Base-by-base conservation (phyloP, 768 basidiomycete genomes). In the Pulveroboletus sp. region DNA sequence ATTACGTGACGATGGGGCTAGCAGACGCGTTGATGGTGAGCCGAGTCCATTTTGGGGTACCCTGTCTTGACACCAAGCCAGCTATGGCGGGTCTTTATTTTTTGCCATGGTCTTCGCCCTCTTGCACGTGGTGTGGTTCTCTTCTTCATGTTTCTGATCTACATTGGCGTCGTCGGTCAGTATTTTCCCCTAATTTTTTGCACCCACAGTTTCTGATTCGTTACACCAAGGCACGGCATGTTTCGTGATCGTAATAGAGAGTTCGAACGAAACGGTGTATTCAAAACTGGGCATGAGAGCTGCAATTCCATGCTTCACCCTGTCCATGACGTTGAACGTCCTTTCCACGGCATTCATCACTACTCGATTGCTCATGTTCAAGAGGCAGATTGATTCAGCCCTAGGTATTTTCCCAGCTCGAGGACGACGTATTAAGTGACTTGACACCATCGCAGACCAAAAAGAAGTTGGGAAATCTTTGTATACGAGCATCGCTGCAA, bases 1-100 rank as follows among this genome's bases (percentile, higher is more conserved):
- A 20, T 12, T 7, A 12, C 17, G 10, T 41, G 24, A 41, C 40
- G n/a, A 41, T 36, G 32, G 41, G 39, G 47, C 16, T 41, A 8
- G 24, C 47, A 20, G 40, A 48, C n/a, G 33, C 24, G 16, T 12
- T 48, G 14, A 23, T 48, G 31, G 47, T 41, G 33, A 20, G 33
- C 20, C 23, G 27, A 10, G 33, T 8, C 20, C 13, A 11, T 20
- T n/a, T 36, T 11, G 1, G 16, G 21, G 1, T 41, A 4, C 17
- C 8, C 29, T 47, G 10, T 35, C 24, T 12, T 6, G 20, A 20
- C 6, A 23, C 6, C 7, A 6, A 13, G 14, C 10, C 25, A 47
- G 47, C 12, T 47, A 20, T 47, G 46, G 46, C 39, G 46, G 9
- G 29, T 47, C 8, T 16, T 33, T 10, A 10, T 47, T 7, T 47